Conservation (phyloP, 2,329 filamentous ascomycete genomes). For the Fusarium sambucinum region DNA sequence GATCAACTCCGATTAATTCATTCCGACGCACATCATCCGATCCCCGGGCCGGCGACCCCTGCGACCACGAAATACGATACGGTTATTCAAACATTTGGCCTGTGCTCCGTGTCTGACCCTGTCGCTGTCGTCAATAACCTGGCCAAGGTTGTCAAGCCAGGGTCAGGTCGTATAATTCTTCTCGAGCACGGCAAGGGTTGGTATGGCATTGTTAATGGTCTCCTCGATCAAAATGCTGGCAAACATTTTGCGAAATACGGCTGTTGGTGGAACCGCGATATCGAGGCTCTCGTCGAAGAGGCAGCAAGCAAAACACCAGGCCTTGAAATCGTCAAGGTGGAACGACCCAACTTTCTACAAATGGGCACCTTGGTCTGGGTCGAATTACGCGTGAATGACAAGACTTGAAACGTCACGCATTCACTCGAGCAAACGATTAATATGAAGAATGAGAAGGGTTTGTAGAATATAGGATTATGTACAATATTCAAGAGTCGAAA, state of each 20-base stretch:
- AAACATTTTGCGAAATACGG: conserved; percentile 70
- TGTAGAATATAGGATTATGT: conserved; percentile 45
- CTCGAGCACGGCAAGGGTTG: conserved; percentile 72
- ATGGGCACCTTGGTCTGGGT: conserved; percentile 70
- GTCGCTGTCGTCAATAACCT: conserved; percentile 65
- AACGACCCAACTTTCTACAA: conserved; percentile 65
- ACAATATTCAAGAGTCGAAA: conserved; percentile 41
- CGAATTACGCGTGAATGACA: conserved; percentile 62
- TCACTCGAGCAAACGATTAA: conserved; percentile 12
- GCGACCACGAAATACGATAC: conserved; percentile 68
- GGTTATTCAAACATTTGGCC: conserved; percentile 72
- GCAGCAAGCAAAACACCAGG: conserved; percentile 63
- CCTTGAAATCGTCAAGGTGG: conserved; percentile 67
- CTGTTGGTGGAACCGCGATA: conserved; percentile 77
- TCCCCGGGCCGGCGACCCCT: conserved; percentile 55
- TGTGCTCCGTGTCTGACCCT: conserved; percentile 72
- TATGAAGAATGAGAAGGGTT: conserved; percentile 36
- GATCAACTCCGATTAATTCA: conserved; percentile 61
- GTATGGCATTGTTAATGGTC: conserved; percentile 66
- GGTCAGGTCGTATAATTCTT: conserved; percentile 69
- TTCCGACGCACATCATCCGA: conserved; percentile 60
- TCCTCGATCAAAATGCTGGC: conserved; percentile 67
- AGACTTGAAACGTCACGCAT: conserved; percentile 31
- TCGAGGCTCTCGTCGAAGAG: conserved; percentile 65
- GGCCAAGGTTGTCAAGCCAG: conserved; percentile 64